Evolutionary conservation across 2,329 filamentous ascomycete species (phyloP).

Genomic region (Lecanicillium sp.): DNA sequence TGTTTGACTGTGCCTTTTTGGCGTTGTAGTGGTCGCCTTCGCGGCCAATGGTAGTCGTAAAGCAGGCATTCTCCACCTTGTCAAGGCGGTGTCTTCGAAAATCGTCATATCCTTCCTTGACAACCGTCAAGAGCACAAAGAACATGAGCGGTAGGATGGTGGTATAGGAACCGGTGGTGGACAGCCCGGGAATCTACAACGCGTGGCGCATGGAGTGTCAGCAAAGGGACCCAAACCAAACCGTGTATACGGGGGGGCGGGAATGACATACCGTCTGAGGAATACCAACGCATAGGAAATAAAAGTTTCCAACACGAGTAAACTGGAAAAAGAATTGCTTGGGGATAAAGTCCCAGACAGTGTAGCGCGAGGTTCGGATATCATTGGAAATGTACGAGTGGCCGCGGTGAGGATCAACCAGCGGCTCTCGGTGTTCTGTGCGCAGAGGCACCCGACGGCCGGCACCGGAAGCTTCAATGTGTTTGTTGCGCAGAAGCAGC

Average conservation of each 20-base stretch:
- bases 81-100: constrained; percentile 72
- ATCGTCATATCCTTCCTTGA: constrained; percentile 84
- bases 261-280: constrained; percentile 53
- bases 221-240: constrained; percentile 9
- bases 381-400: constrained; percentile 46
- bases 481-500: constrained; percentile 53
- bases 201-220: neutral
- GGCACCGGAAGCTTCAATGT: constrained; percentile 63
- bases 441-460: constrained; percentile 45
- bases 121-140: constrained; percentile 72
- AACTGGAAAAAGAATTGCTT: constrained; percentile 82
- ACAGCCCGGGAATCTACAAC: constrained; percentile 53
- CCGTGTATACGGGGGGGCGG: constrained; percentile 35
- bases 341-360: constrained; percentile 74
- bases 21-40: constrained; percentile 21
- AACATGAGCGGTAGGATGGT: constrained; percentile 67
- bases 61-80: constrained; percentile 64
- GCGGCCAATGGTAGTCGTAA: constrained; percentile 35
- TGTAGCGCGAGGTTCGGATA: constrained; percentile 79
- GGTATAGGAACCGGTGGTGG: constrained; percentile 67
- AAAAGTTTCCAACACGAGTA: constrained; percentile 77
- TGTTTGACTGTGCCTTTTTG: constrained; percentile 16
- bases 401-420: constrained; percentile 43
- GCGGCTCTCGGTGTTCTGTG: constrained; percentile 27
- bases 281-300: constrained; percentile 77